Conservation (phyloP, 1,284 basidiomycete species). For the Cryptococcus jaspeensis region DNA sequence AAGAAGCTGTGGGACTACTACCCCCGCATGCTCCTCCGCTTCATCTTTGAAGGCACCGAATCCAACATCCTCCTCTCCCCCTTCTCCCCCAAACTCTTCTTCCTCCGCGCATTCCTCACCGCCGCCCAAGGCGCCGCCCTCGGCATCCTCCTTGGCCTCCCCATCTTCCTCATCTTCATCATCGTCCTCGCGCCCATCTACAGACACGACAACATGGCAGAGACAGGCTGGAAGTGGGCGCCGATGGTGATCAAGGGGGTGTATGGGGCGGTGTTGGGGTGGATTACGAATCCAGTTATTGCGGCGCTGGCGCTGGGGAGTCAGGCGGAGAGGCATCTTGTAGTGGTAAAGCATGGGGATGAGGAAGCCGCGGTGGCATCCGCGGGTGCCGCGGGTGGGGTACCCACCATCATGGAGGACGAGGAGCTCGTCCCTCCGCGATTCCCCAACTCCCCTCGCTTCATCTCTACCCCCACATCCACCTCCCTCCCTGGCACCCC, state of each 20-base stretch:
- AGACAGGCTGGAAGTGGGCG: constrained; percentile 39
- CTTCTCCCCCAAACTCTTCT: constrained; percentile 3
- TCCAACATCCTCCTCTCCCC: constrained; percentile 44
- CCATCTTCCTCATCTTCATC: constrained; percentile 48
- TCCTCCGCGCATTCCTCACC: constrained; percentile 32
- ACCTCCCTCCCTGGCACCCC: neutral
- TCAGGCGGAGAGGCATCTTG: constrained; percentile 49
- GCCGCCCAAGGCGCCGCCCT: constrained; percentile 46
- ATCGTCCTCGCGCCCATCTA: constrained; percentile 51
- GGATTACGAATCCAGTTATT: constrained; percentile 52
- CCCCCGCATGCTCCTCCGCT: constrained; percentile 46
- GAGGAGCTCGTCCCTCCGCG: constrained; percentile 6
- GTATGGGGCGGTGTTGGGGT: constrained; percentile 48
- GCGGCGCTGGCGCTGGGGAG: constrained; percentile 48
- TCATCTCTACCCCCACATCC: neutral
- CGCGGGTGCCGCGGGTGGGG: neutral
- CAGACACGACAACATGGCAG: constrained; percentile 36
- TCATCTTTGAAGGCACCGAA: constrained; percentile 52
- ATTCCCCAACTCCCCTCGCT: neutral
- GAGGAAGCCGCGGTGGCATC: constrained; percentile 2
- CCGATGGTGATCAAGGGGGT: constrained; percentile 51
- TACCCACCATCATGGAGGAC: constrained; percentile 16
- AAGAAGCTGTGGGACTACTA: constrained; percentile 26
- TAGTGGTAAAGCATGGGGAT: constrained; percentile 28
- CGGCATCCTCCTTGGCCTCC: constrained; percentile 49